Evolutionary conservation across 345 rosid species (phyloP).

Genomic region (Aquilaria sinensis): DNA sequence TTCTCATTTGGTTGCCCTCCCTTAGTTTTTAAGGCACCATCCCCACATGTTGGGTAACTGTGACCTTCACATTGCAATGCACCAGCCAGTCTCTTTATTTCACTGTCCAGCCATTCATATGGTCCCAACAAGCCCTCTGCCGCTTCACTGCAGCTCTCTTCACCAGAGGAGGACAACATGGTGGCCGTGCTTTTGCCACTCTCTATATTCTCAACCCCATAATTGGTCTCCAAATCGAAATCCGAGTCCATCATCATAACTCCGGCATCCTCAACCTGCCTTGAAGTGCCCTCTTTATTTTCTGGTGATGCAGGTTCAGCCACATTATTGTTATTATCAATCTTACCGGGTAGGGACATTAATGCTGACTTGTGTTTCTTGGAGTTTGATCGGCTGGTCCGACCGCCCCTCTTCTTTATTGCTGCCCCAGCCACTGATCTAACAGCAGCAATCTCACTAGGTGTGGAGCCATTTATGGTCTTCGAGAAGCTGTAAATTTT

Average conservation of each 20-base stretch:
- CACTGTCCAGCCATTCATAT: conserved; percentile 65
- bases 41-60: background rate
- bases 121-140: conserved; percentile 38
- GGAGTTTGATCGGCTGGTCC: conserved; percentile 34
- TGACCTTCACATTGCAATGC: conserved; percentile 11
- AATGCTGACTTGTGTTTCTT: conserved; percentile 35
- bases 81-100: conserved; percentile 45
- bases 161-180: conserved; percentile 5
- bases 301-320: background rate
- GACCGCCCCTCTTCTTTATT: conserved; percentile 16
- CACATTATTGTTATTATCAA: too few species aligned
- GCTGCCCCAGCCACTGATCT: conserved; percentile 9
- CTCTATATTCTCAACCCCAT: background rate
- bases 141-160: background rate
- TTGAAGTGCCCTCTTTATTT: background rate
- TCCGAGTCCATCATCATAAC: background rate
- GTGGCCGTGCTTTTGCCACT: conserved; percentile 7
- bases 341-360: conserved; percentile 11
- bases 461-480: background rate
- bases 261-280: background rate
- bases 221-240: background rate
- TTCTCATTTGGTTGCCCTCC: background rate
- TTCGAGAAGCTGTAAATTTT: conserved; percentile 40
- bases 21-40: conserved; percentile 4
- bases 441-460: conserved; percentile 4